Evolutionary conservation across 345 rosid species (phyloP).

Genomic region (Corchorus olitorius): DNA sequence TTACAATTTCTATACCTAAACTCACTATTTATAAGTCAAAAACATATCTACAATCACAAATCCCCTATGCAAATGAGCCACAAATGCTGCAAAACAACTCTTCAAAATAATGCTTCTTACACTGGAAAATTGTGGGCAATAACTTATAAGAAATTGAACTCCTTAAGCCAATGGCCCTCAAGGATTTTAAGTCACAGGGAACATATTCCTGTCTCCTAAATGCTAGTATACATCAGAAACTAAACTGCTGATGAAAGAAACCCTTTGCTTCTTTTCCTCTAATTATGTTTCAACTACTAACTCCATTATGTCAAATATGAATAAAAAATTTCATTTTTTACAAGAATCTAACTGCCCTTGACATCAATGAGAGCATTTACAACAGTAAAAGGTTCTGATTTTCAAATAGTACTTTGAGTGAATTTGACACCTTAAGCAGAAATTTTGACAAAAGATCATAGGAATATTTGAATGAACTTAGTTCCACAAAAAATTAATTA

Average conservation of each 20-base stretch:
- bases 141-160: background rate
- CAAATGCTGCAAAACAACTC: background rate
- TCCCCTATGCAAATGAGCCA: background rate
- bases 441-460: background rate
- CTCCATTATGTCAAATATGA: background rate
- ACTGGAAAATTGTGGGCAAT: background rate
- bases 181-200: background rate
- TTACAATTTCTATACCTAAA: background rate
- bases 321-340: background rate
- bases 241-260: too few species aligned
- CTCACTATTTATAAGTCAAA: background rate
- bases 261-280: background rate
- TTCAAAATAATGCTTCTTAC: background rate
- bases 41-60: background rate
- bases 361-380: background rate
- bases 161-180: background rate
- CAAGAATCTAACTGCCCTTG: background rate
- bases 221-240: background rate
- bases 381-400: background rate
- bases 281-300: background rate
- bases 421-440: conserved; percentile 8
- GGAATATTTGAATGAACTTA: background rate
- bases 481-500: background rate
- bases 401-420: background rate
- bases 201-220: background rate